Base-by-base conservation (phyloP, 2,329 filamentous ascomycete species). In the Tothia fuscella region DNA sequence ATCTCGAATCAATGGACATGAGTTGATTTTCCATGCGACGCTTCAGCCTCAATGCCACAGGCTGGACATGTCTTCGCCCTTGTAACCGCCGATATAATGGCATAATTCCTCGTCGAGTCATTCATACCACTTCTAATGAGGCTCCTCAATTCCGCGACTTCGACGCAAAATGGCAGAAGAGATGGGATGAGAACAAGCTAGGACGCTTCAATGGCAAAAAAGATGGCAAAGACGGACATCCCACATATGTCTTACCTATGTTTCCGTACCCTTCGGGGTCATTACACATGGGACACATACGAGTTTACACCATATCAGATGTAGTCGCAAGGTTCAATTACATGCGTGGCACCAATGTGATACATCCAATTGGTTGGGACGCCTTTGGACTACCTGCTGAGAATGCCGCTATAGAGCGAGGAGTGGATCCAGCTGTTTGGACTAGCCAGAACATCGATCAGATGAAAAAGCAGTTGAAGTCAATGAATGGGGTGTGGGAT, bases 311-410 rank as follows among this genome's bases (percentile, higher is more conserved):
- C 28, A 91, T 94, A 49, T 85, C 86, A 46, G 87, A 94, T 64
- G 82, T 88, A 7, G 64, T 93, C 40, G 78, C 85, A 12, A 74
- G 87, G 41, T 93, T 43, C 28, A 14, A 25, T 22, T 30, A 71
- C 20, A 77, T 93, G 63, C 76, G 79, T 50, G 86, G 86, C 13
- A 70, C 77, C 50, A 64, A 82, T 42, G 84, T 93, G 24, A 61
- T 93, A 41, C 74, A 93, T 48, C 85, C 87, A n/a, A 93, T 93
- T 72, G 87, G 87, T 9, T 94, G 87, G 86, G 87, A 94, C 66
- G 83, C 85, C 4, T 93, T 94, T 62, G 87, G 87, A 2, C 65
- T 94, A 43, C 87, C 87, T 9, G 87, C 87, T 32, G 87, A 94
- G 60, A 94, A 94, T 63, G 87, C 87, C 14, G 87, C 87, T 6